phyloP scores from a whole-genome alignment of 495 filamentous ascomycete genomes.

The Daldinia caldariorum region DNA sequence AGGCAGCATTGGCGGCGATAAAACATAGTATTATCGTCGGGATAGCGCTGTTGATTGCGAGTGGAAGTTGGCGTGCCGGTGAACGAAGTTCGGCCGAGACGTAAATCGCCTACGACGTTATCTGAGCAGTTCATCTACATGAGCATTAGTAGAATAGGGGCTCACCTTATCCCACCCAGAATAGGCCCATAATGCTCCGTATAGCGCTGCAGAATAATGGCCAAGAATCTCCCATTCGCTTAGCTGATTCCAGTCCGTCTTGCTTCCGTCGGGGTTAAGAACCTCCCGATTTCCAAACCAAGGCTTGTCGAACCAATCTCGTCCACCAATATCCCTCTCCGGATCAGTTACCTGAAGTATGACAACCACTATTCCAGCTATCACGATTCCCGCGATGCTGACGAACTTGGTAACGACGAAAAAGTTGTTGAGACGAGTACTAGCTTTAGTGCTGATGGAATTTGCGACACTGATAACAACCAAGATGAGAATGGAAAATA shows the following conservation, averaged over 20 bases:
- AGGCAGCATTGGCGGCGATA: conserved; percentile 61
- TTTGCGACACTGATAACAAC: conserved; percentile 60
- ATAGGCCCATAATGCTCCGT: conserved; percentile 67
- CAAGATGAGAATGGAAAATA: conserved; percentile 58
- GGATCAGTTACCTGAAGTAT: conserved; percentile 48
- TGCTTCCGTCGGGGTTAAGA: conserved; percentile 56
- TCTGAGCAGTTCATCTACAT: background rate
- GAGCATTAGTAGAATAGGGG: background rate
- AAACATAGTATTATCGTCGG: conserved; percentile 66
- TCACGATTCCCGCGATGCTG: conserved; percentile 57
- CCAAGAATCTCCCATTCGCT: conserved; percentile 62
- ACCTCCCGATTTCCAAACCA: conserved; percentile 62
- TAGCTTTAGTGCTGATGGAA: conserved; percentile 65
- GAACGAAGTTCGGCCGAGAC: conserved; percentile 62
- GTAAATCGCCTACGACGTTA: conserved; percentile 58
- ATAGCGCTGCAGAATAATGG: conserved; percentile 62
- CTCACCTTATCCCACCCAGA: conserved; percentile 69
- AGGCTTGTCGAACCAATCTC: conserved; percentile 61
- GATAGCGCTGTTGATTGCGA: conserved; percentile 64
- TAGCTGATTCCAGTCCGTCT: conserved; percentile 59
- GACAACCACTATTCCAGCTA: conserved; percentile 59
- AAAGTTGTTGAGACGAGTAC: conserved; percentile 63
- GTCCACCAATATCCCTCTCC: conserved; percentile 52
- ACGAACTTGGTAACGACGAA: conserved; percentile 64
- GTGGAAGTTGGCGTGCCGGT: conserved; percentile 63